A percentile compares a stretch with the other conserved stretches of the same genome.
phyloP scores from a whole-genome alignment of 2,329 filamentous ascomycete genomes.

The Colletotrichum kahawae region DNA sequence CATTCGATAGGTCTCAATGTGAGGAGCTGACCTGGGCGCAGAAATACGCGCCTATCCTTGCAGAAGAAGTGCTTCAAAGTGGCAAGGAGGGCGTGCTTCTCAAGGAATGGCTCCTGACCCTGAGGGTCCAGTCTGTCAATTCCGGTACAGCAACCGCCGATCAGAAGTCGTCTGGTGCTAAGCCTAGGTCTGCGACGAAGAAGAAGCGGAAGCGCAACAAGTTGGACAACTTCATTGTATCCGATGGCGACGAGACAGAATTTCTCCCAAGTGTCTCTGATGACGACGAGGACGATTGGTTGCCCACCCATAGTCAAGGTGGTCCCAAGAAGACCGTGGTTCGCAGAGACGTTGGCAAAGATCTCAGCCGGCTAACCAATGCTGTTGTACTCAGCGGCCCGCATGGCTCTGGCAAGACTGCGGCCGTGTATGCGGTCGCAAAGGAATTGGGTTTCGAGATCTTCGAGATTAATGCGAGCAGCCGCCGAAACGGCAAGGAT shows the following conservation, averaged over 20 bases:
- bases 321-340: conserved; percentile 60
- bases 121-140: conserved; percentile 80
- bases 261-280: conserved; percentile 74
- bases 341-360: conserved; percentile 48
- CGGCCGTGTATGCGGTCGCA: conserved; percentile 88
- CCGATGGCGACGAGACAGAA: conserved; percentile 75
- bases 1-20: conserved; percentile 81
- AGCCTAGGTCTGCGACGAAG: conserved; percentile 37
- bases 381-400: conserved; percentile 89
- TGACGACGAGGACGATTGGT: conserved; percentile 49
- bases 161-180: conserved; percentile 31
- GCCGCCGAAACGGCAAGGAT: conserved; percentile 85
- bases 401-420: conserved; percentile 90
- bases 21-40: conserved; percentile 78
- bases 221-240: conserved; percentile 80
- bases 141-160: conserved; percentile 52
- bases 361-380: conserved; percentile 65
- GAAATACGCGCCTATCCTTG: conserved; percentile 79
- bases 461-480: conserved; percentile 91
- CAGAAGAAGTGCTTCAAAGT: conserved; percentile 76
- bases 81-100: conserved; percentile 74
- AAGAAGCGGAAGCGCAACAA: conserved; percentile 77
- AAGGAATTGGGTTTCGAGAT: conserved; percentile 92
- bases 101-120: conserved; percentile 78
- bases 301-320: conserved; percentile 43